Conservation (phyloP, 2,329 filamentous ascomycete genomes). For the Cryphonectria nitschkei region DNA sequence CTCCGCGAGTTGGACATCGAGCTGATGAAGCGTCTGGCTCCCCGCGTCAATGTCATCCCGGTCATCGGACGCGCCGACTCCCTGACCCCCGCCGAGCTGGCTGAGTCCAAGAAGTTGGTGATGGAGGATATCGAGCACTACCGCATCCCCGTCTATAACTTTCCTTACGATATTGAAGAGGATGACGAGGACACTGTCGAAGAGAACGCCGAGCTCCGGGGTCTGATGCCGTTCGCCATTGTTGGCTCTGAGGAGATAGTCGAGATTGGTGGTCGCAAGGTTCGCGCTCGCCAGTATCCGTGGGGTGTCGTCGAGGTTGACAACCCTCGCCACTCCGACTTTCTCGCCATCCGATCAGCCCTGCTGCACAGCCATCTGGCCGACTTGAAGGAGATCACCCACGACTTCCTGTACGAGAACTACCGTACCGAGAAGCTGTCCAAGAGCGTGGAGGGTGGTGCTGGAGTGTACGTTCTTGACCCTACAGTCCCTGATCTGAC, state of each 20-base stretch:
- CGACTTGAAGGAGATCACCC: constrained; percentile 98
- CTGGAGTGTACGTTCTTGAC: constrained; percentile 74
- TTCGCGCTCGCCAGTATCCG: constrained; percentile 94
- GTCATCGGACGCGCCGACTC: constrained; percentile 99
- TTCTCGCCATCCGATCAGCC: constrained; percentile 94
- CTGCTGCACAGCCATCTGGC: constrained; percentile 97
- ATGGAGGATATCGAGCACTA: constrained; percentile 99
- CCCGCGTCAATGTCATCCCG: constrained; percentile 97
- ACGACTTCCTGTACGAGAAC: constrained; percentile 99
- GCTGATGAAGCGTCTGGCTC: constrained; percentile 98
- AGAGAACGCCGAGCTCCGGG: constrained; percentile 96
- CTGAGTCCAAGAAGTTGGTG: constrained; percentile 98
- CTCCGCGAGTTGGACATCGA: constrained; percentile 99
- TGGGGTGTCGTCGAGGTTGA: constrained; percentile 99
- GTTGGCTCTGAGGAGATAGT: constrained; percentile 95
- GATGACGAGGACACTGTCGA: constrained; percentile 99
- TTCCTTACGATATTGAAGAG: constrained; percentile 99
- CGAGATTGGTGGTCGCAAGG: constrained; percentile 89
- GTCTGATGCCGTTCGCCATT: constrained; percentile 98
- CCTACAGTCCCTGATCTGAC: neutral
- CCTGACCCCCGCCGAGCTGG: constrained; percentile 91
- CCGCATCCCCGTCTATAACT: constrained; percentile 99
- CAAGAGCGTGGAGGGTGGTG: constrained; percentile 95
- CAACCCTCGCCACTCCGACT: constrained; percentile 98
- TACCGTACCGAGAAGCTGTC: constrained; percentile 99